Evolutionary conservation across 129 eudicot genomes (phyloP).

Genomic region (Artemisia argyi): DNA sequence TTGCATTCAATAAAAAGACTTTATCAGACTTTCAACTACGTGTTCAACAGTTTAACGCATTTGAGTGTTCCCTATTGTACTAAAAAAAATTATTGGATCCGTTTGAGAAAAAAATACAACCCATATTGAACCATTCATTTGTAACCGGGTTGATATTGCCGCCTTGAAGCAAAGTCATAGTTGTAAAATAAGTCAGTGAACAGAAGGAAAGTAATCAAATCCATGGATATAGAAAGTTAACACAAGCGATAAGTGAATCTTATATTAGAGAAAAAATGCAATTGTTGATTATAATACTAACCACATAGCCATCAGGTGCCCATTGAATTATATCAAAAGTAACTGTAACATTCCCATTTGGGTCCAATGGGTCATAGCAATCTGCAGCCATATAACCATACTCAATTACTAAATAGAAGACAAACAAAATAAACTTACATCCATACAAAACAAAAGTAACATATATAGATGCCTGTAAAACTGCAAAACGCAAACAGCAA

Average conservation of each 20-base stretch:
- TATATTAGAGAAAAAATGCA: background rate
- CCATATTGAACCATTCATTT: no score
- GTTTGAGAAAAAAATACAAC: no score
- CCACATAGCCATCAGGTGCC: slow-evolving; percentile 76
- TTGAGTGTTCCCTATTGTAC: no score
- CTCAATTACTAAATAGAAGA: background rate
- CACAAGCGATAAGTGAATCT: background rate
- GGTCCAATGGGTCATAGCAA: slow-evolving; percentile 82
- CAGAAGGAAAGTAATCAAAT: background rate
- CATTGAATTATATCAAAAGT: slow-evolving; percentile 58
- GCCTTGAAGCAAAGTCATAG: no score
- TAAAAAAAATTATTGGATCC: no score
- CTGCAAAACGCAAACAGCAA: slow-evolving; percentile 35
- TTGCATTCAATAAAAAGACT: background rate
- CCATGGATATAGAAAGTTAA: background rate
- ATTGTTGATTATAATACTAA: slow-evolving; percentile 29
- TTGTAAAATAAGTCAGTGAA: no score
- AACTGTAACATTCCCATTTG: slow-evolving; percentile 66
- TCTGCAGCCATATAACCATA: slow-evolving; percentile 38
- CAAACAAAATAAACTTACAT: background rate
- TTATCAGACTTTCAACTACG: background rate
- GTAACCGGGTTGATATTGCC: no score
- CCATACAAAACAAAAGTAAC: background rate
- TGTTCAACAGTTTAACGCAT: no score
- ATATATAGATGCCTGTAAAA: slow-evolving; percentile 51